Evolutionary conservation across 2,329 filamentous ascomycete species (phyloP).

Genomic region (Cadophora sp.): DNA sequence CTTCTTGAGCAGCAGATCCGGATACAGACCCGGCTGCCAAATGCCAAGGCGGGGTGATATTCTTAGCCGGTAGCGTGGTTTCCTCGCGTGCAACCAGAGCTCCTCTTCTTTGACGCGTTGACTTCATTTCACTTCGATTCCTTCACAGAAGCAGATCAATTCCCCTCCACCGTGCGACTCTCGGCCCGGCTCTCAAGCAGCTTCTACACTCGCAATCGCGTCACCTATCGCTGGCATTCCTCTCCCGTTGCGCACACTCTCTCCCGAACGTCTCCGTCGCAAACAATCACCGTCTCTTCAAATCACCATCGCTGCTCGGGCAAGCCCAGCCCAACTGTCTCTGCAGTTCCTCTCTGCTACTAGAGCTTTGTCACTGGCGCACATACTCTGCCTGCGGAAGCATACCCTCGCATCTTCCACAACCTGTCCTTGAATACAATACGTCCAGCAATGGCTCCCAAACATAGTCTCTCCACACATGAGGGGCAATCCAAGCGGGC

Average conservation of each 20-base stretch:
- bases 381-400: background rate
- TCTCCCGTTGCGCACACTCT: background rate
- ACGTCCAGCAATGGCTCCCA: conserved; percentile 39
- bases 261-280: background rate
- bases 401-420: background rate
- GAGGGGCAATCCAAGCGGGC: conserved; percentile 34
- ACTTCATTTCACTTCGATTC: background rate
- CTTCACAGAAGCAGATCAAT: background rate
- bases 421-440: background rate
- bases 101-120: background rate
- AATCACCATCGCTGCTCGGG: background rate
- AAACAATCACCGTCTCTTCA: background rate
- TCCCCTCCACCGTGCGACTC: background rate
- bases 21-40: too few species aligned
- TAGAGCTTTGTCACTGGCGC: background rate
- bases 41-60: background rate
- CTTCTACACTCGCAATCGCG: background rate
- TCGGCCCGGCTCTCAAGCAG: background rate
- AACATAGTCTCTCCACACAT: conserved; percentile 35
- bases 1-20: too few species aligned
- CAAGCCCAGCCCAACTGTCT: too few species aligned
- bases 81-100: background rate
- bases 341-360: background rate
- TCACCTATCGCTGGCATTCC: background rate
- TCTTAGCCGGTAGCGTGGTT: conserved; percentile 8